phyloP scores from a whole-genome alignment of 768 basidiomycete species.

The Russula sp. region DNA sequence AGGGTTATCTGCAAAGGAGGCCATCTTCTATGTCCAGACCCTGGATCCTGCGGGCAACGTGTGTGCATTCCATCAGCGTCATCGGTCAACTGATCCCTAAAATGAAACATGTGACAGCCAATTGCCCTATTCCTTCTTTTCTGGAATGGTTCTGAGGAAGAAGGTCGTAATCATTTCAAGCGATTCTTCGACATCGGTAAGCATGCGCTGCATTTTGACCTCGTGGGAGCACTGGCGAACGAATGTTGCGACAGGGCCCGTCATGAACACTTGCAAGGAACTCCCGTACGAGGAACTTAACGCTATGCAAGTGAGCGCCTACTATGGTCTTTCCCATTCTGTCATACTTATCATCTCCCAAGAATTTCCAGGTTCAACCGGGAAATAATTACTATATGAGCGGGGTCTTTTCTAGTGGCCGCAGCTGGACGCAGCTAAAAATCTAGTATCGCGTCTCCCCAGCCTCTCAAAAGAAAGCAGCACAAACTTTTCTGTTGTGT shows the following conservation, averaged over 20 bases:
- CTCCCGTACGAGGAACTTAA: conserved; percentile 30
- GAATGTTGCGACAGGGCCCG: conserved; percentile 21
- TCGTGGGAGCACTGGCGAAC: neutral
- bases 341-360: neutral
- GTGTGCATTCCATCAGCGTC: neutral
- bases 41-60: conserved; percentile 24
- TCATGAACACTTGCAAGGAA: conserved; percentile 30
- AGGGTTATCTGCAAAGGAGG: conserved; percentile 19
- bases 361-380: conserved; percentile 23
- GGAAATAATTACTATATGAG: conserved; percentile 27
- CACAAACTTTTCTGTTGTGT: neutral
- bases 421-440: neutral
- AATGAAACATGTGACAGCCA: conserved; percentile 19
- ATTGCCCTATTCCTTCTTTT: conserved; percentile 27
- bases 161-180: conserved; percentile 32
- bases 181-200: conserved; percentile 32
- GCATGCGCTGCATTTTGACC: neutral
- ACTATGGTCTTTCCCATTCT: neutral
- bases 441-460: conserved; percentile 11
- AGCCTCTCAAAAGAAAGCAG: neutral
- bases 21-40: conserved; percentile 7
- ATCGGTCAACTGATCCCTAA: neutral
- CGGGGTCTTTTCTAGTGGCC: conserved; percentile 17
- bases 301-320: conserved; percentile 20
- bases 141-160: conserved; percentile 34